Conservation (phyloP, 23 red algal genomes). For the Cyanidiococcus yangmingshanensis region DNA sequence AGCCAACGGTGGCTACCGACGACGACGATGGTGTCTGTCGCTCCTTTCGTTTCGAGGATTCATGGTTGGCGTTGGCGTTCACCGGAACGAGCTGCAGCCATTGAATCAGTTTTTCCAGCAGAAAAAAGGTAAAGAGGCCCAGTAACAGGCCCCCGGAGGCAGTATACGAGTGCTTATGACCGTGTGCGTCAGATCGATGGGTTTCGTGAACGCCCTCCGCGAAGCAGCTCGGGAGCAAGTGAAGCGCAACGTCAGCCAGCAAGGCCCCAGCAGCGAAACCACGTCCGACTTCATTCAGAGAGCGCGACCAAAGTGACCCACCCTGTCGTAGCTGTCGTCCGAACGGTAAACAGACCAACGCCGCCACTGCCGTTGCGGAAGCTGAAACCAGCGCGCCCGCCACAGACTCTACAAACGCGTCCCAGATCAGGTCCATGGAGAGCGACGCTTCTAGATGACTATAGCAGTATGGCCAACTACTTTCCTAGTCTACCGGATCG, state of each 20-base stretch:
- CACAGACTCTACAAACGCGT: background rate
- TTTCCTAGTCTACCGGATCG: too few relatives aligned
- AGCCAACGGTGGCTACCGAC: constrained; percentile 9
- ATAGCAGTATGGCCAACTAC: too few relatives aligned
- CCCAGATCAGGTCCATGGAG: background rate
- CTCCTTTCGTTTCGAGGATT: background rate
- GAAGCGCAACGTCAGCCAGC: constrained; percentile 49
- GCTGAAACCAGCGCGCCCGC: background rate
- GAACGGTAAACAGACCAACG: background rate
- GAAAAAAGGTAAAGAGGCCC: constrained; percentile 20
- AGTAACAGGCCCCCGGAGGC: constrained; percentile 3
- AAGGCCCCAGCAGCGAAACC: constrained; percentile 73
- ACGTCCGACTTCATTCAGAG: background rate
- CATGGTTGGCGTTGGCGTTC: background rate
- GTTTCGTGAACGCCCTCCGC: background rate
- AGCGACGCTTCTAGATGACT: too few relatives aligned
- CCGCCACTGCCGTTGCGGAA: background rate
- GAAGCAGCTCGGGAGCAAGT: constrained; percentile 39
- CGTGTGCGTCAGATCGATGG: background rate
- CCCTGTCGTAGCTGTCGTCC: background rate
- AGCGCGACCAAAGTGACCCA: background rate
- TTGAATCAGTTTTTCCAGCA: constrained; percentile 11
- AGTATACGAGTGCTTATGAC: background rate
- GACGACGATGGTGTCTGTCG: background rate
- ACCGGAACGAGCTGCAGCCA: background rate